Percentiles rank a stretch among this genome's conserved stretches.
These are phyloP conservation scores for Termitomyces sp. DNA, from an alignment of 768 basidiomycete genomes.

Conservation along the genomic window DNA sequence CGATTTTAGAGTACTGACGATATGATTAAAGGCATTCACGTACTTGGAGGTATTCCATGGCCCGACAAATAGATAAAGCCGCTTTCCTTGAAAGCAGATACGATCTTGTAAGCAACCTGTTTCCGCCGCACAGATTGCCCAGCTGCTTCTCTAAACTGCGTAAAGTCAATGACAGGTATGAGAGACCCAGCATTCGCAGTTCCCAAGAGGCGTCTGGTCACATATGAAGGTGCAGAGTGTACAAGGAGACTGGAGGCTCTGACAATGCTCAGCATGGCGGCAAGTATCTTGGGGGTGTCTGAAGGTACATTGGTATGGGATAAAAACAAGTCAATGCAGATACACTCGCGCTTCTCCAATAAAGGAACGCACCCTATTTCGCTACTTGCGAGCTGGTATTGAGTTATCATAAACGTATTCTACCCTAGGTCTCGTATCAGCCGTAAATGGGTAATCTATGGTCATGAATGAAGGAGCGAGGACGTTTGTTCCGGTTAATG, in stretches of 20 bases:
- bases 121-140: constrained; percentile 54
- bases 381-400: no score
- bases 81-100: constrained; percentile 73
- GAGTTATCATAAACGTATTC: no score
- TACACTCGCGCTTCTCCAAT: no score
- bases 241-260: constrained; percentile 20
- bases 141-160: constrained; percentile 56
- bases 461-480: no score
- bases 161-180: constrained; percentile 80
- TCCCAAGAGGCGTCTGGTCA: constrained; percentile 22
- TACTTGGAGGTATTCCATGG: constrained; percentile 64
- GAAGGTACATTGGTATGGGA: no score
- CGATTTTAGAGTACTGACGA: background rate
- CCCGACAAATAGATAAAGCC: constrained; percentile 77
- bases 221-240: constrained; percentile 11
- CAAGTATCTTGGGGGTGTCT: no score
- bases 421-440: no score
- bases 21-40: constrained; percentile 3
- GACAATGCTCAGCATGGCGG: constrained; percentile 20
- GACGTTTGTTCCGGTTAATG: no score
- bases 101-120: constrained; percentile 61
- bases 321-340: no score
- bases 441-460: no score
- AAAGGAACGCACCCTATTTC: no score
- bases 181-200: constrained; percentile 32